Evolutionary conservation across 2,329 filamentous ascomycete species (phyloP).

Genomic region (Ophiostoma tasmaniense): DNA sequence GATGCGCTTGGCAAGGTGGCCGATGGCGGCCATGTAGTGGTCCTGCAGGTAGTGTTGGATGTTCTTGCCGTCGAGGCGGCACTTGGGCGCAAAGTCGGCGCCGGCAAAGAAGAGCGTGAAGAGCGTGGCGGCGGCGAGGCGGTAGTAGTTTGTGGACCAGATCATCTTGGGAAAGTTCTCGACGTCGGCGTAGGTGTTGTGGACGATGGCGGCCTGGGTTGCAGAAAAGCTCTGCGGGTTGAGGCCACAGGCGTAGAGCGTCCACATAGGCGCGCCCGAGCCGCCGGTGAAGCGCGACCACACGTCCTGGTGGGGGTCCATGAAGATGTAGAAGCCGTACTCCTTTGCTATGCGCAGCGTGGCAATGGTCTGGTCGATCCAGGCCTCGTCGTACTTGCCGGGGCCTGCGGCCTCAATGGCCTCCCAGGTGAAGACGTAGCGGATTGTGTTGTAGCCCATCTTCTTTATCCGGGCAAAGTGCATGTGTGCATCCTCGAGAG

Average conservation of each 20-base stretch:
- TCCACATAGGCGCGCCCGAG: slow-evolving; percentile 96
- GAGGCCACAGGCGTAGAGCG: slow-evolving; percentile 84
- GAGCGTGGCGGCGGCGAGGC: slow-evolving; percentile 78
- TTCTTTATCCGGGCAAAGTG: slow-evolving; percentile 81
- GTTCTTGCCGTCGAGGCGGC: slow-evolving; percentile 82
- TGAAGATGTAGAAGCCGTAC: slow-evolving; percentile 93
- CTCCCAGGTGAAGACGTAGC: slow-evolving; percentile 98
- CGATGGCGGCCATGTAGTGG: slow-evolving; percentile 74
- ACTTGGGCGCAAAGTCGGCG: slow-evolving; percentile 86
- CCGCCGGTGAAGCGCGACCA: slow-evolving; percentile 94
- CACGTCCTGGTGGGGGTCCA: slow-evolving; percentile 99
- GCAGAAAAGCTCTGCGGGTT: slow-evolving; percentile 77
- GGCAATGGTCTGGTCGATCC: slow-evolving; percentile 83
- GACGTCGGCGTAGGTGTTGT: slow-evolving; percentile 84
- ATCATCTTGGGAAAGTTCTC: slow-evolving; percentile 95
- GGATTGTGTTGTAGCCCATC: slow-evolving; percentile 92
- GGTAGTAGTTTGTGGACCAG: slow-evolving; percentile 94
- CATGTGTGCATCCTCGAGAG: slow-evolving; percentile 68
- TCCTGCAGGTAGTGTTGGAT: slow-evolving; percentile 91
- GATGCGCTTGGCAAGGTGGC: slow-evolving; percentile 73
- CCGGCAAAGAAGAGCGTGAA: slow-evolving; percentile 94
- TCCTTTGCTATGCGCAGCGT: slow-evolving; percentile 74
- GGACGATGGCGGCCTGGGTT: slow-evolving; percentile 87
- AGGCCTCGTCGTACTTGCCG: slow-evolving; percentile 86
- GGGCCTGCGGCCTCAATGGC: slow-evolving; percentile 92